Conservation (phyloP, 768 basidiomycete genomes). For the Trametes maxima region DNA sequence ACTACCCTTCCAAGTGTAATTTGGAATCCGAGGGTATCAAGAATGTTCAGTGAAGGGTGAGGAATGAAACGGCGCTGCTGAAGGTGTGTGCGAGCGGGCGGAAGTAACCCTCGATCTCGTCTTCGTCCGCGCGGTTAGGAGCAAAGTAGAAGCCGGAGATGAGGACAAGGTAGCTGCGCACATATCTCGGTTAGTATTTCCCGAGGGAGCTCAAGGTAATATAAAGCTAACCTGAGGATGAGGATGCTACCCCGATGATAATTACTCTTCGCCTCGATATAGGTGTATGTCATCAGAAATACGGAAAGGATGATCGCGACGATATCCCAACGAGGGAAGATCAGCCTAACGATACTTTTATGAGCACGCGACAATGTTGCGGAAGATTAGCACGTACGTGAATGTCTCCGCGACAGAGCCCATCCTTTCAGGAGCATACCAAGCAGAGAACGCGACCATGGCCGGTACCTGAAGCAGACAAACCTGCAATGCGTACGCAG, state of each 20-base stretch:
- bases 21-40: constrained; percentile 5
- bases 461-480: constrained; percentile 97
- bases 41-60: constrained; percentile 6
- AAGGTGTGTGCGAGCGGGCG: constrained; percentile 9
- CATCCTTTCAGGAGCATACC: constrained; percentile 86
- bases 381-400: constrained; percentile 62
- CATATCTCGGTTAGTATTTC: background rate
- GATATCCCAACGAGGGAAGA: constrained; percentile 99
- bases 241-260: constrained; percentile 97
- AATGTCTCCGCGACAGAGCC: constrained; percentile 89
- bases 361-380: background rate
- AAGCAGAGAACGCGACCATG: constrained; percentile 98
- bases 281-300: constrained; percentile 97
- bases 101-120: constrained; percentile 22
- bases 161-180: constrained; percentile 84
- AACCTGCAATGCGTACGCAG: constrained; percentile 97
- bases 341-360: constrained; percentile 57
- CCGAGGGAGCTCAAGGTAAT: background rate
- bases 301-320: constrained; percentile 93
- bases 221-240: constrained; percentile 70
- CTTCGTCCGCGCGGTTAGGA: constrained; percentile 41
- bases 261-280: constrained; percentile 98
- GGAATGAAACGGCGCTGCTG: constrained; percentile 4
- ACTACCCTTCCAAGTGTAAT: constrained; percentile 6
- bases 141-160: constrained; percentile 92